Evolutionary conservation across 2,329 filamentous ascomycete genomes (phyloP).

Genomic region (Dryadomyces quercus-mongolicae): DNA sequence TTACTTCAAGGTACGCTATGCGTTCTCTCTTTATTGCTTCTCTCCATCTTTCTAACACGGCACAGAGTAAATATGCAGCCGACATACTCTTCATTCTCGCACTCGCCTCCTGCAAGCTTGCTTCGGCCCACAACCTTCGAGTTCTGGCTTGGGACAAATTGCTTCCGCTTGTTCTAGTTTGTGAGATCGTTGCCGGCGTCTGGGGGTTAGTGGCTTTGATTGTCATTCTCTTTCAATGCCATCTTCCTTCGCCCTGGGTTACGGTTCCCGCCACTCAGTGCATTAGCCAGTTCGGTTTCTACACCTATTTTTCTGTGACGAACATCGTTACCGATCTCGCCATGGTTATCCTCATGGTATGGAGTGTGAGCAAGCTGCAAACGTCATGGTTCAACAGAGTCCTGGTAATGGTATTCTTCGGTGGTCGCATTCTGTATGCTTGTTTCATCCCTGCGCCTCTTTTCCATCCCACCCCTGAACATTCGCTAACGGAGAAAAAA

Average conservation of each 20-base stretch:
- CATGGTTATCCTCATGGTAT: not conserved
- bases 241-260: not conserved
- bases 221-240: slow-evolving; percentile 3
- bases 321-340: not conserved
- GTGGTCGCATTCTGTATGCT: slow-evolving; percentile 1
- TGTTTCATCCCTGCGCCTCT: not conserved
- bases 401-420: not conserved
- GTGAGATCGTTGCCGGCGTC: not conserved
- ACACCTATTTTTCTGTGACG: slow-evolving; percentile 2
- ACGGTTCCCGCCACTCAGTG: not conserved
- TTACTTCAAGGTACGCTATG: slow-evolving; percentile 3
- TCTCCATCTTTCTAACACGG: not conserved
- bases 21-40: too few species aligned
- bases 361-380: slow-evolving; percentile 2
- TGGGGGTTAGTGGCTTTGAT: not conserved
- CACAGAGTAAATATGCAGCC: slow-evolving; percentile 2
- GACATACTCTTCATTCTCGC: slow-evolving; percentile 1
- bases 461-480: not conserved
- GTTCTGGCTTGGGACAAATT: not conserved
- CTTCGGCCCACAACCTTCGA: slow-evolving; percentile 1
- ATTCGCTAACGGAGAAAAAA: not conserved
- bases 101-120: not conserved
- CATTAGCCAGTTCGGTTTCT: not conserved
- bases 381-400: not conserved
- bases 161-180: not conserved